Percentiles rank a stretch among this genome's conserved stretches.
phyloP scores from a whole-genome alignment of 345 rosid genomes.

The Raphanus sativus region DNA sequence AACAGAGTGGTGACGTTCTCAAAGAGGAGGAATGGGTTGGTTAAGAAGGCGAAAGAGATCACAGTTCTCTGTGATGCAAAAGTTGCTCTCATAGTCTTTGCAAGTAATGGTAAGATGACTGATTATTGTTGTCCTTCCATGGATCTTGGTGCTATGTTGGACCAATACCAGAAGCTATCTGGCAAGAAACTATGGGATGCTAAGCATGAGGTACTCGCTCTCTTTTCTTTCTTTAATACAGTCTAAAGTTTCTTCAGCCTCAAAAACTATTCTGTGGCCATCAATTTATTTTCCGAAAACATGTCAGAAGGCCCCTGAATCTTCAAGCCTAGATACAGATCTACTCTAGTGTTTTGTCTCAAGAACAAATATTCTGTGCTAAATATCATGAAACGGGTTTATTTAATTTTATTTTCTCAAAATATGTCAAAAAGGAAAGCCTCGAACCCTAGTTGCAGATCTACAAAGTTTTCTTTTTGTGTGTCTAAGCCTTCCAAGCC shows the following conservation, averaged over 20 bases:
- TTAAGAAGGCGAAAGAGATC: slow-evolving; percentile 79
- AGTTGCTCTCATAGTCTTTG: slow-evolving; percentile 68
- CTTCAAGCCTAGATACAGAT: slow-evolving; percentile 56
- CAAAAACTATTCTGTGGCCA: slow-evolving; percentile 19
- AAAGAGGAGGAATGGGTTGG: slow-evolving; percentile 71
- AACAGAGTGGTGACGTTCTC: slow-evolving; percentile 78
- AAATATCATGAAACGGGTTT: slow-evolving; percentile 36
- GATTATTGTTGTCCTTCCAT: slow-evolving; percentile 67
- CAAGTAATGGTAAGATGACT: slow-evolving; percentile 66
- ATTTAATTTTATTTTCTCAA: slow-evolving; percentile 17
- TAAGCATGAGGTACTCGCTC: slow-evolving; percentile 80
- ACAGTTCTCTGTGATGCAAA: slow-evolving; percentile 75
- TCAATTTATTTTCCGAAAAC: slow-evolving; percentile 42
- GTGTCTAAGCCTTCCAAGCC: slow-evolving; percentile 27
- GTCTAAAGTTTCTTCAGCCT: slow-evolving; percentile 3
- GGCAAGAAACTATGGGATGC: slow-evolving; percentile 92
- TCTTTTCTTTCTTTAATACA: not conserved
- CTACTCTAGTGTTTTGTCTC: slow-evolving; percentile 42
- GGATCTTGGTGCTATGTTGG: slow-evolving; percentile 68
- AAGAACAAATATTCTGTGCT: slow-evolving; percentile 26
- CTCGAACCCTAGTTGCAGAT: slow-evolving; percentile 42
- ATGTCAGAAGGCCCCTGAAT: slow-evolving; percentile 46
- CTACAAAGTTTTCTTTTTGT: slow-evolving; percentile 28
- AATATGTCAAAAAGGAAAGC: slow-evolving; percentile 37
- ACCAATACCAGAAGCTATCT: slow-evolving; percentile 67